Evolutionary conservation across 768 basidiomycete species (phyloP).

Genomic region (Hemileccinum impolitum): DNA sequence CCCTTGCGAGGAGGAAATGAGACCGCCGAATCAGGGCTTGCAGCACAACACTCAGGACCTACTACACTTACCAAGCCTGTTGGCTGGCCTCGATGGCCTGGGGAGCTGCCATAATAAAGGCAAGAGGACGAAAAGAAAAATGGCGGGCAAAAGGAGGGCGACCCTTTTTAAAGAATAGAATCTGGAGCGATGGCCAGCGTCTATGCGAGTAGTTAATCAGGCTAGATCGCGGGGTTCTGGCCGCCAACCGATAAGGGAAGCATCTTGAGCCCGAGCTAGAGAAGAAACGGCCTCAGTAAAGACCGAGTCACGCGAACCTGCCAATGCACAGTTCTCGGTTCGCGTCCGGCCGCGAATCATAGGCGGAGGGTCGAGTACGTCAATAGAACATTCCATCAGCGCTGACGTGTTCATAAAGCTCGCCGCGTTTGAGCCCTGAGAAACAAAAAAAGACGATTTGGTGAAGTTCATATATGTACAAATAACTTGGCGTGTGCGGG

Average conservation of each 20-base stretch:
- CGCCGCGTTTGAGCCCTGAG: conserved; percentile 25
- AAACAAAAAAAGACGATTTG: conserved; percentile 18
- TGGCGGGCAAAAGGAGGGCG: conserved; percentile 19
- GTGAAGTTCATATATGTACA: conserved; percentile 35
- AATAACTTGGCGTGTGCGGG: conserved; percentile 16
- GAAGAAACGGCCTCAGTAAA: conserved; percentile 25
- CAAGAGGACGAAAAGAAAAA: conserved; percentile 33
- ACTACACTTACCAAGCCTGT: conserved; percentile 56
- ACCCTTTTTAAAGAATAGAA: conserved; percentile 38
- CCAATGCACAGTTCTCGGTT: conserved; percentile 17
- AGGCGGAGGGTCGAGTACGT: conserved; percentile 28
- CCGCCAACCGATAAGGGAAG: conserved; percentile 36
- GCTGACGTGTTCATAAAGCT: conserved; percentile 29
- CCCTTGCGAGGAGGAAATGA: conserved; percentile 43
- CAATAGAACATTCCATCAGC: conserved; percentile 33
- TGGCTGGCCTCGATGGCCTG: conserved; percentile 57
- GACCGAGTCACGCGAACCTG: conserved; percentile 28
- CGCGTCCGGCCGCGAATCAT: conserved; percentile 26
- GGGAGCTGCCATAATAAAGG: conserved; percentile 51
- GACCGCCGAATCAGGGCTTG: conserved; percentile 17
- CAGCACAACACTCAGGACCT: conserved; percentile 7
- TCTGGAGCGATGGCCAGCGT: conserved; percentile 24
- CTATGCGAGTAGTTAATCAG: conserved; percentile 49
- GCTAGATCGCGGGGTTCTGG: conserved; percentile 55
- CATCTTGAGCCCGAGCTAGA: conserved; percentile 19